Conservation (phyloP, 2,329 filamentous ascomycete genomes). For the Paramyrothecium sp. region DNA sequence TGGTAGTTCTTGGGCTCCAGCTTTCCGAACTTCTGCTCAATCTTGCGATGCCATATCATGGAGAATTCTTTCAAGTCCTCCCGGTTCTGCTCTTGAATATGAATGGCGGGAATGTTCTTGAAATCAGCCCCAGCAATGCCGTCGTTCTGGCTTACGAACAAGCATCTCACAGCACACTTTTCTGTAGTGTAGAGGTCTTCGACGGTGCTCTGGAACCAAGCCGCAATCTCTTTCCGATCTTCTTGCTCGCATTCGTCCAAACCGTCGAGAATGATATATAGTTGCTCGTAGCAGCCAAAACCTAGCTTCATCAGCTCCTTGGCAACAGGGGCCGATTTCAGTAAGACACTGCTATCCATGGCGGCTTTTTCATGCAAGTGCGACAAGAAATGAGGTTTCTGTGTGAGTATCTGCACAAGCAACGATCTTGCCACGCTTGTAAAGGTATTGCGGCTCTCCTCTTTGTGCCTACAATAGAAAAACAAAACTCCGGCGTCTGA, state of each 20-base stretch:
- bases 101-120: not conserved
- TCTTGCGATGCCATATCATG: slow-evolving; percentile 1
- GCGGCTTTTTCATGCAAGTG: not conserved
- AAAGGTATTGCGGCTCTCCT: not conserved
- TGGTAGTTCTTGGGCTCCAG: not conserved
- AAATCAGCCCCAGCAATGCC: slow-evolving; percentile 4
- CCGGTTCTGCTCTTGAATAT: not conserved
- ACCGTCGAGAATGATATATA: slow-evolving; percentile 6
- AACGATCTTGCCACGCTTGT: not conserved
- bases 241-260: slow-evolving; percentile 3
- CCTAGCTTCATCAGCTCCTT: not conserved
- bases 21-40: slow-evolving; percentile 4
- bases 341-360: not conserved
- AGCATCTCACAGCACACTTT: slow-evolving; percentile 3
- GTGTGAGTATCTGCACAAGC: not conserved
- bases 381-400: not conserved
- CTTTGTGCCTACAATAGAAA: not conserved
- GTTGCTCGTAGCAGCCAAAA: not conserved
- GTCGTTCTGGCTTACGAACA: slow-evolving; percentile 11
- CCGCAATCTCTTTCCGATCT: slow-evolving; percentile 5
- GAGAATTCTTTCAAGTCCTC: slow-evolving; percentile 6
- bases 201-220: slow-evolving; percentile 3
- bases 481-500: not conserved
- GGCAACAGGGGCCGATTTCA: not conserved
- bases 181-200: not conserved